Evolutionary conservation across 768 basidiomycete genomes (phyloP).

Genomic region (Lactarius sp.): DNA sequence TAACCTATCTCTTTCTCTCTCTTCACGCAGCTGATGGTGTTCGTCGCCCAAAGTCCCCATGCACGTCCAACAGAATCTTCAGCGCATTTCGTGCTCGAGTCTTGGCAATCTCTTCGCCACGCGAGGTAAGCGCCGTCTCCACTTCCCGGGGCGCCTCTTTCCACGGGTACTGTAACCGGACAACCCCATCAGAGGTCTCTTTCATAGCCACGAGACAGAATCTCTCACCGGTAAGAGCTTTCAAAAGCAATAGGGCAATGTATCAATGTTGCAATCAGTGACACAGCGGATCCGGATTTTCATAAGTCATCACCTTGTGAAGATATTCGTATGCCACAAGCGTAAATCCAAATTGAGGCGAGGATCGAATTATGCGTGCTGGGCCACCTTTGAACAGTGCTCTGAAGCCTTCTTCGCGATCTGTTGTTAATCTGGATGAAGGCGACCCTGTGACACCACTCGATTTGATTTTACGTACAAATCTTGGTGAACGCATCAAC

Average conservation of each 20-base stretch:
- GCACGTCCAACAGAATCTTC: conserved; percentile 84
- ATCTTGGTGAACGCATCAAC: conserved; percentile 88
- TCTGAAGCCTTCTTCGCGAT: conserved; percentile 81
- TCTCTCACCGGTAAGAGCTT: conserved; percentile 24
- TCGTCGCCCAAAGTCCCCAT: conserved; percentile 61
- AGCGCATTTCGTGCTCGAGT: conserved; percentile 93
- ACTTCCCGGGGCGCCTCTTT: conserved; percentile 60
- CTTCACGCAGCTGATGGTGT: conserved; percentile 3
- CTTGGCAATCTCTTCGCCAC: conserved; percentile 78
- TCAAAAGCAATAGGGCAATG: background rate
- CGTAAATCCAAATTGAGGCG: conserved; percentile 93
- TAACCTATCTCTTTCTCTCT: background rate
- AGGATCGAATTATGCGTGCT: conserved; percentile 82
- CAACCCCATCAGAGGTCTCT: conserved; percentile 16
- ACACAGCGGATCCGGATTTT: background rate
- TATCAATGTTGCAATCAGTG: background rate
- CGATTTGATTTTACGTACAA: conserved; percentile 46
- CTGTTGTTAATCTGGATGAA: conserved; percentile 36
- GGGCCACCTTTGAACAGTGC: conserved; percentile 92
- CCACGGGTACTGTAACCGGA: conserved; percentile 69
- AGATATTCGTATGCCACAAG: conserved; percentile 75
- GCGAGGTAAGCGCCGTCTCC: conserved; percentile 64
- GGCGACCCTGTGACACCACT: background rate
- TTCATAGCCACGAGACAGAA: background rate
- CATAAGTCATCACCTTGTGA: conserved; percentile 44